These are phyloP conservation scores for Cucurbita moschata DNA, from an alignment of 306 rosid genomes.

Conservation along the genomic window DNA sequence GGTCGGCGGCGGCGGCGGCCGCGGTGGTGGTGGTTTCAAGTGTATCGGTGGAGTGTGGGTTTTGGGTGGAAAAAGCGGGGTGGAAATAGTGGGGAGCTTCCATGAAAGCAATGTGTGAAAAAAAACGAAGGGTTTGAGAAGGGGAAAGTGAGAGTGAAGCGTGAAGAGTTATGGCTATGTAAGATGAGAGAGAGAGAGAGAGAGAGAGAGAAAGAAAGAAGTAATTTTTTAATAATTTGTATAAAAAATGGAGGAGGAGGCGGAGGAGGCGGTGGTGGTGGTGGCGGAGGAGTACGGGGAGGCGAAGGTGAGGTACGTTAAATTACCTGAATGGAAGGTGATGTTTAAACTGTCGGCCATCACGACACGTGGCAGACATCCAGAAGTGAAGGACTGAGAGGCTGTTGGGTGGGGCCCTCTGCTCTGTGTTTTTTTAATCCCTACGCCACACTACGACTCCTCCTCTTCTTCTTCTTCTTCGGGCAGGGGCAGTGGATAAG, in stretches of 20 bases:
- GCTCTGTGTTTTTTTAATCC: slow-evolving; percentile 15
- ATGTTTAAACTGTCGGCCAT: not conserved
- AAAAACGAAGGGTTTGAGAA: not conserved
- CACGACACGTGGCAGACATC: slow-evolving; percentile 34
- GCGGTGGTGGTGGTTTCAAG: not conserved
- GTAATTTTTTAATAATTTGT: too few species aligned
- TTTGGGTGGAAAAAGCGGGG: slow-evolving; percentile 22
- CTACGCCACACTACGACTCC: slow-evolving; percentile 1
- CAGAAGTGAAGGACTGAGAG: not conserved
- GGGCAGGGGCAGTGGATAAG: slow-evolving; percentile 15
- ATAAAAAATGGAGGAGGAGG: slow-evolving; percentile 5
- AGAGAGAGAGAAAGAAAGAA: slow-evolving; percentile 8
- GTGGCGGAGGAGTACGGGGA: not conserved
- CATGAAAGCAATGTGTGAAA: slow-evolving; percentile 12
- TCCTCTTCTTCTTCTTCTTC: too few species aligned
- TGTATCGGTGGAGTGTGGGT: slow-evolving; percentile 15
- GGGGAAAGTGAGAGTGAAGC: slow-evolving; percentile 13
- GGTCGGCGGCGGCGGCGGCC: slow-evolving; percentile 18
- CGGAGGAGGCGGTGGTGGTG: too few species aligned
- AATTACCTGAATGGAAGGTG: not conserved
- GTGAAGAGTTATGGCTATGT: slow-evolving; percentile 37
- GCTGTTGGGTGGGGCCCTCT: slow-evolving; percentile 1
- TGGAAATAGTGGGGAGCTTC: slow-evolving; percentile 53
- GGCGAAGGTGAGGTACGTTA: not conserved
- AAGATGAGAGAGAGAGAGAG: slow-evolving; percentile 25